These are phyloP conservation scores for Diphasiastrum complanatum DNA, from an alignment of 83 land plant species.

Conservation along the genomic window DNA sequence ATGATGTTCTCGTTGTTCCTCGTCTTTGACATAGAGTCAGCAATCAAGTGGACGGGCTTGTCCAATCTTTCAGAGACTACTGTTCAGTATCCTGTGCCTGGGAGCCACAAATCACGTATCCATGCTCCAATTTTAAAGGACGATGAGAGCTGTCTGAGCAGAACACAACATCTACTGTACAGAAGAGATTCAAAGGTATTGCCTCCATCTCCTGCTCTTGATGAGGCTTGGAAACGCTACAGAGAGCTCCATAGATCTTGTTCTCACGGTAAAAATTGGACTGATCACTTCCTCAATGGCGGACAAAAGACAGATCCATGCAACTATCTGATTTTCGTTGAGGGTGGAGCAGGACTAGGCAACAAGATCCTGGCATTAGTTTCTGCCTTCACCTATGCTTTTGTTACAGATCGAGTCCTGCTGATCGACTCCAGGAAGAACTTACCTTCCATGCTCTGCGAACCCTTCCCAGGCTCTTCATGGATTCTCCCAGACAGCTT, in stretches of 20 bases:
- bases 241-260: conserved; percentile 21
- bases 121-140: too few relatives aligned
- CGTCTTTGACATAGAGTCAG: too few relatives aligned
- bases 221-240: conserved; percentile 22
- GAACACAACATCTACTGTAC: conserved; percentile 27
- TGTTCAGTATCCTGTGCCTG: too few relatives aligned
- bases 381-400: conserved; percentile 24
- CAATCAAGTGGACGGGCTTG: too few relatives aligned
- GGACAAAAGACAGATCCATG: conserved; percentile 2
- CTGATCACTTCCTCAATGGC: conserved; percentile 4
- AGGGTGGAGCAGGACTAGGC: conserved; percentile 15
- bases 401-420: conserved; percentile 22
- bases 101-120: too few relatives aligned
- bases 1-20: too few relatives aligned
- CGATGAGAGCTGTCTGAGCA: conserved; percentile 24
- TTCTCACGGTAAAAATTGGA: conserved; percentile 16
- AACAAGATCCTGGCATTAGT: conserved; percentile 20
- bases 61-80: too few relatives aligned
- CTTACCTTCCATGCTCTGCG: conserved; percentile 25
- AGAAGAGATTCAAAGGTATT: conserved; percentile 5
- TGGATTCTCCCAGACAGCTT: conserved; percentile 23
- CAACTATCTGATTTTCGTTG: conserved; percentile 13
- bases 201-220: conserved; percentile 5
- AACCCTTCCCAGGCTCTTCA: conserved; percentile 29
- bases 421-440: conserved; percentile 22